Conservation (phyloP, 192 early-diverging fungal genomes). For the Phycomyces blakesleeanus region DNA sequence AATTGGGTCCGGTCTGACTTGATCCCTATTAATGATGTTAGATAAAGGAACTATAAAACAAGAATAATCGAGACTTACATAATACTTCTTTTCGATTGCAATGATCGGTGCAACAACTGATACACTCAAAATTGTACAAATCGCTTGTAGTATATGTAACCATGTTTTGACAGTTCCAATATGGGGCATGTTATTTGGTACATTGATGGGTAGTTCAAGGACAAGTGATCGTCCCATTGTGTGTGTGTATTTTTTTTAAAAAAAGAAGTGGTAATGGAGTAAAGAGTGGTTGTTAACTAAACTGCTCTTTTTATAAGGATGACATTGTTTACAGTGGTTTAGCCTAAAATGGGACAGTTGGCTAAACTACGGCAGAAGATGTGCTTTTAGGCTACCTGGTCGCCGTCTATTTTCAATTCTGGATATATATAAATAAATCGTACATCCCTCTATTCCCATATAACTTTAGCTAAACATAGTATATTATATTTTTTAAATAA, state of each 20-base stretch:
- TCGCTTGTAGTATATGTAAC: conserved; percentile 20
- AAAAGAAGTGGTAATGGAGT: neutral
- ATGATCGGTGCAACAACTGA: conserved; percentile 28
- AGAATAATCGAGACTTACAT: conserved; percentile 31
- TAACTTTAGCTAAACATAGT: no score
- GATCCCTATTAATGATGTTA: conserved; percentile 21
- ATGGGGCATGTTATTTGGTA: conserved; percentile 22
- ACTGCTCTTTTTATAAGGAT: neutral
- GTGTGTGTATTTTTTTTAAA: neutral
- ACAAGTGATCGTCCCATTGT: conserved; percentile 6
- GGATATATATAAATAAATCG: no score
- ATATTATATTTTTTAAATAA: no score
- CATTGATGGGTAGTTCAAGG: conserved; percentile 26
- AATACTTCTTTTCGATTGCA: conserved; percentile 20
- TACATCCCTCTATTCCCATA: no score
- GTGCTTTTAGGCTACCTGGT: no score
- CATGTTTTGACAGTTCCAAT: conserved; percentile 11
- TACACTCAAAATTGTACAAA: conserved; percentile 14
- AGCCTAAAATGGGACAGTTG: no score
- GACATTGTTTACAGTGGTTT: no score
- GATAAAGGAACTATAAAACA: neutral
- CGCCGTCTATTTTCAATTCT: no score
- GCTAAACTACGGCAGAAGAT: no score
- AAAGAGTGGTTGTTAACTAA: neutral
- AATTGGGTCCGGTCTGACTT: conserved; percentile 30